Evolutionary conservation across 345 rosid species (phyloP).

Genomic region (Kernera saxatilis): DNA sequence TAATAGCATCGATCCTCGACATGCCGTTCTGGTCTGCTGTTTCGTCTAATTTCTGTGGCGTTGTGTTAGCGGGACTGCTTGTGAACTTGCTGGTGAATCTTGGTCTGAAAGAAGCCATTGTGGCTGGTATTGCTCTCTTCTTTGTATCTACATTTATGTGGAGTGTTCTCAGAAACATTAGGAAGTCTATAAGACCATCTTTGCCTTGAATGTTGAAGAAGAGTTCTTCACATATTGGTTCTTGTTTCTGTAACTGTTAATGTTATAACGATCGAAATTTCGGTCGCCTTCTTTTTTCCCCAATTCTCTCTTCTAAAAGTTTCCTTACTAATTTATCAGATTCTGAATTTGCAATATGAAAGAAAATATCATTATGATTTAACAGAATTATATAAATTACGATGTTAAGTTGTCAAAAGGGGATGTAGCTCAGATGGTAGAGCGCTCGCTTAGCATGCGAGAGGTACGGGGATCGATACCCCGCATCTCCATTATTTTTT

Average conservation of each 20-base stretch:
- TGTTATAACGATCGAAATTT: not conserved
- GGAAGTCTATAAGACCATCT: slow-evolving; percentile 45
- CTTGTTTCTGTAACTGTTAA: not conserved
- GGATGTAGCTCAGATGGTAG: slow-evolving; percentile 94
- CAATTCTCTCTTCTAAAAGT: not conserved
- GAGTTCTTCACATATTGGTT: slow-evolving; percentile 3
- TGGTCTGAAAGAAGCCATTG: slow-evolving; percentile 67
- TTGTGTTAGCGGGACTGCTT: slow-evolving; percentile 71
- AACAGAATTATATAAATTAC: too few relatives aligned
- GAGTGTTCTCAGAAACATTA: slow-evolving; percentile 61
- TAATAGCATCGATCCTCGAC: slow-evolving; percentile 75
- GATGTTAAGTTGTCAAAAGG: too few relatives aligned
- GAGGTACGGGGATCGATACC: slow-evolving; percentile 88
- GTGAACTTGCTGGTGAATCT: slow-evolving; percentile 84
- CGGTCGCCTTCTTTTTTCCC: not conserved
- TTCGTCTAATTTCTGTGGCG: slow-evolving; percentile 75
- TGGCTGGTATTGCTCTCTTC: slow-evolving; percentile 64
- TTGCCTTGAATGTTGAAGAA: slow-evolving; percentile 9
- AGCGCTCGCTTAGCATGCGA: slow-evolving; percentile 93
- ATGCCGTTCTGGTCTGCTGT: slow-evolving; percentile 87
- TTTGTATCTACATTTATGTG: slow-evolving; percentile 76
- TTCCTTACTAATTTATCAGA: too few relatives aligned
- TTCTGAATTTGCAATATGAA: too few relatives aligned
- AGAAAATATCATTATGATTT: too few relatives aligned
- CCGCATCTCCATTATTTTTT: slow-evolving; percentile 79